Conservation (phyloP, 768 basidiomycete genomes). For the Tulasnella sp. region DNA sequence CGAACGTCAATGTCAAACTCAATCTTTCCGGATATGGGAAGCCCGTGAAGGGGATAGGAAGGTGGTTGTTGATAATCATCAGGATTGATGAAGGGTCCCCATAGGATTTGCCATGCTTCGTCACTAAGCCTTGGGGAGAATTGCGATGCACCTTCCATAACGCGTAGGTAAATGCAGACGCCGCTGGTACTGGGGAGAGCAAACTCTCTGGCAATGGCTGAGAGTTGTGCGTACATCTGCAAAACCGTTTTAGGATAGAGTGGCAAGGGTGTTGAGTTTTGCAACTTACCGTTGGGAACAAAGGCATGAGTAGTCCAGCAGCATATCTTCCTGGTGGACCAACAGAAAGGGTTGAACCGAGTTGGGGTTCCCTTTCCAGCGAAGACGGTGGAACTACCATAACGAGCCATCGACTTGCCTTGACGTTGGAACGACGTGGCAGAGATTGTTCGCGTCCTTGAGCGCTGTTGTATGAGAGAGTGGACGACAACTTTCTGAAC, state of each 20-base stretch:
- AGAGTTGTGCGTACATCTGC: constrained; percentile 64
- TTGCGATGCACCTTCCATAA: constrained; percentile 40
- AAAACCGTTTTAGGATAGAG: constrained; percentile 3
- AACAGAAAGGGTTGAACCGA: constrained; percentile 44
- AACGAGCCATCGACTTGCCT: constrained; percentile 40
- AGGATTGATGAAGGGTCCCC: constrained; percentile 34
- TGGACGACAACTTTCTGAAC: constrained; percentile 33
- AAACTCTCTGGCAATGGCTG: constrained; percentile 69
- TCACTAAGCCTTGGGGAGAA: constrained; percentile 64
- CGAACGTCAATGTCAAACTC: constrained; percentile 77
- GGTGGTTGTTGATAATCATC: constrained; percentile 34
- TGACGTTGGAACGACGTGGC: constrained; percentile 22
- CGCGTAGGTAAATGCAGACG: constrained; percentile 65
- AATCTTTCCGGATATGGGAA: constrained; percentile 61
- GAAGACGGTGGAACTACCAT: constrained; percentile 52
- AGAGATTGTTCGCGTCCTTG: constrained; percentile 33
- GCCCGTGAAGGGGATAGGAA: constrained; percentile 24
- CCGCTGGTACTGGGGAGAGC: constrained; percentile 66
- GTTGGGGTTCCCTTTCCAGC: constrained; percentile 45
- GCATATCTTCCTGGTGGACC: constrained; percentile 49
- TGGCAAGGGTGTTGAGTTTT: neutral
- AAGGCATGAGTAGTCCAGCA: constrained; percentile 60
- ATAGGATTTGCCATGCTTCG: constrained; percentile 62
- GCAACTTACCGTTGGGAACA: constrained; percentile 51
- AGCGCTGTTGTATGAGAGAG: constrained; percentile 42